phyloP scores from a whole-genome alignment of 2,329 filamentous ascomycete species.

The Botrytis porri region DNA sequence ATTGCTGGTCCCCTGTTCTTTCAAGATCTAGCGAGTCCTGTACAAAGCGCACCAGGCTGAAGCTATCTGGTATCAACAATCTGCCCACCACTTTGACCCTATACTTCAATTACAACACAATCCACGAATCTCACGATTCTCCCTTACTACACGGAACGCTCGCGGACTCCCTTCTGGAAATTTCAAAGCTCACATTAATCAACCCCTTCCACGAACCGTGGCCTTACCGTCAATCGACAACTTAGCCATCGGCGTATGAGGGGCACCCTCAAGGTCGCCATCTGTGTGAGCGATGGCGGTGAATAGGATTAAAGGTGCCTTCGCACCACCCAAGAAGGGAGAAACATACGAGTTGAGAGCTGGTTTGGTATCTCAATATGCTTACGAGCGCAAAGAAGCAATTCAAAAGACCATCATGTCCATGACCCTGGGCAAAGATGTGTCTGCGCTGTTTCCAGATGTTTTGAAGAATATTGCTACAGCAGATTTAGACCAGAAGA shows the following conservation, averaged over 20 bases:
- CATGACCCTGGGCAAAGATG: conserved; percentile 98
- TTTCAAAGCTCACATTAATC: not conserved
- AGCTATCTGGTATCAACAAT: conserved; percentile 17
- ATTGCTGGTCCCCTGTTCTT: conserved; percentile 23
- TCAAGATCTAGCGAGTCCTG: conserved; percentile 15
- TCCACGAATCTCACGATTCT: conserved; percentile 1
- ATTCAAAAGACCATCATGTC: conserved; percentile 99
- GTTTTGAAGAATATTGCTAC: conserved; percentile 99
- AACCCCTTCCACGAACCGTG: conserved; percentile 25
- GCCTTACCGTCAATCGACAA: conserved; percentile 26
- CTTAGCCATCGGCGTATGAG: conserved; percentile 37
- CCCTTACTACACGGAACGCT: not conserved
- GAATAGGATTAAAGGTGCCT: conserved; percentile 91
- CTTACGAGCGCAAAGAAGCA: conserved; percentile 96
- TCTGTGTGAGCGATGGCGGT: conserved; percentile 70
- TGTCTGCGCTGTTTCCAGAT: conserved; percentile 94
- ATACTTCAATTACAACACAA: conserved; percentile 16
- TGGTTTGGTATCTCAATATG: conserved; percentile 96
- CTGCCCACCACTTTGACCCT: conserved; percentile 10
- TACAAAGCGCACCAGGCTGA: conserved; percentile 19
- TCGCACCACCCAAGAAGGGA: conserved; percentile 89
- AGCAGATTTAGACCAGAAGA: conserved; percentile 93
- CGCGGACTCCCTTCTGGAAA: not conserved
- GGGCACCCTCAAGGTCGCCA: conserved; percentile 41
- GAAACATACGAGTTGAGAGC: conserved; percentile 97